Conservation (phyloP, 225 moss, liverwort and hornwort species). For the Polytrichum formosum region DNA sequence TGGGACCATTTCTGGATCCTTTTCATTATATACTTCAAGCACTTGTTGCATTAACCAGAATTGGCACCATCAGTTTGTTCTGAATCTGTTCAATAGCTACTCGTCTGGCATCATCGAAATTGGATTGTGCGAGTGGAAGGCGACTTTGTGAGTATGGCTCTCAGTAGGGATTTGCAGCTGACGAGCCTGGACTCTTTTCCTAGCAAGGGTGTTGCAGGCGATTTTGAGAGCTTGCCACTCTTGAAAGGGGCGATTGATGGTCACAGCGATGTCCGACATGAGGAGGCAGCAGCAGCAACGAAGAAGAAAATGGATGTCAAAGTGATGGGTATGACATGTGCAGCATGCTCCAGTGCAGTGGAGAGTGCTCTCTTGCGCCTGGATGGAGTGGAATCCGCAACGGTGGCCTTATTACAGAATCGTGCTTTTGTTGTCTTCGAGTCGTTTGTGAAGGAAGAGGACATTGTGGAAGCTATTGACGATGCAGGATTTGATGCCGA, state of each 20-base stretch:
- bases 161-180: slow-evolving; percentile 59
- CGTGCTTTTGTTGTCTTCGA: slow-evolving; percentile 67
- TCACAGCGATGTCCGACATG: slow-evolving; percentile 4
- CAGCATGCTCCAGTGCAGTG: slow-evolving; percentile 80
- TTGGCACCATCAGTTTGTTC: no score
- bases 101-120: no score
- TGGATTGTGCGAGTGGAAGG: no score
- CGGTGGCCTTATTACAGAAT: slow-evolving; percentile 84
- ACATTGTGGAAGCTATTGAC: slow-evolving; percentile 77
- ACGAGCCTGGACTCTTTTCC: slow-evolving; percentile 28
- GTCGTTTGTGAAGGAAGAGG: slow-evolving; percentile 42
- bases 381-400: slow-evolving; percentile 67
- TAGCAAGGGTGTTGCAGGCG: not conserved
- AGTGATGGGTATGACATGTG: slow-evolving; percentile 89
- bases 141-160: slow-evolving; percentile 34
- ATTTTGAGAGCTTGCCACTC: slow-evolving; percentile 30
- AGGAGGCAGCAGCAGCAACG: not conserved
- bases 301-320: slow-evolving; percentile 66
- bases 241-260: slow-evolving; percentile 16
- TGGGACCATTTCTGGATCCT: no score
- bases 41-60: no score
- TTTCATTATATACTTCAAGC: no score
- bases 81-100: no score
- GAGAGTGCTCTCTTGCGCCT: slow-evolving; percentile 71
- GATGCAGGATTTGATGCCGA: slow-evolving; percentile 90